Evolutionary conservation across 2,329 filamentous ascomycete species (phyloP).

Genomic region (Zymoseptoria brevis): DNA sequence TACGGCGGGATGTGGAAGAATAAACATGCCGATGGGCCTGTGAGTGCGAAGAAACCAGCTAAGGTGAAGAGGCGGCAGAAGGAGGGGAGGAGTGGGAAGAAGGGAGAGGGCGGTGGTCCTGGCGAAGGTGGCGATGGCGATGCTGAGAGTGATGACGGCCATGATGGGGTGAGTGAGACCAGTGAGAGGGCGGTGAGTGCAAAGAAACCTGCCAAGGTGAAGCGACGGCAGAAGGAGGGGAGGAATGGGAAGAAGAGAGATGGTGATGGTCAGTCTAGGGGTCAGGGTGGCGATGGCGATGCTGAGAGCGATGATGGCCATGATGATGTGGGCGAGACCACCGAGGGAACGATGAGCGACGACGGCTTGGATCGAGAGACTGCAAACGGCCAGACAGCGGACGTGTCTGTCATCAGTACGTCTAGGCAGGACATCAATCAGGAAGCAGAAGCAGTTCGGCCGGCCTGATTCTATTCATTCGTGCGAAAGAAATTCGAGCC

Average conservation of each 20-base stretch:
- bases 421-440: background rate
- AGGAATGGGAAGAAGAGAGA: conserved; percentile 6
- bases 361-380: background rate
- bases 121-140: background rate
- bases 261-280: background rate
- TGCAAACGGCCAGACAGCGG: background rate
- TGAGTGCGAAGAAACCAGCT: conserved; percentile 36
- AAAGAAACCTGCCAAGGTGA: conserved; percentile 37
- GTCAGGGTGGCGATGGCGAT: background rate
- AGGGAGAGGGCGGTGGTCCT: background rate
- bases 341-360: background rate
- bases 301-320: background rate
- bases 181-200: conserved; percentile 3
- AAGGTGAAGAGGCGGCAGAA: conserved; percentile 32
- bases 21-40: conserved; percentile 29
- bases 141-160: background rate
- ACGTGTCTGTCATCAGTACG: background rate
- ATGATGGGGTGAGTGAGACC: background rate
- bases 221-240: conserved; percentile 24
- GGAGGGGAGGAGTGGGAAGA: conserved; percentile 10
- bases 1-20: conserved; percentile 40
- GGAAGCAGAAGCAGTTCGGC: background rate
- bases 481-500: too few species aligned
- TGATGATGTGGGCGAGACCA: background rate
- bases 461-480: background rate